Conservation (phyloP, 1,284 basidiomycete genomes). For the Ganoderma sp. region DNA sequence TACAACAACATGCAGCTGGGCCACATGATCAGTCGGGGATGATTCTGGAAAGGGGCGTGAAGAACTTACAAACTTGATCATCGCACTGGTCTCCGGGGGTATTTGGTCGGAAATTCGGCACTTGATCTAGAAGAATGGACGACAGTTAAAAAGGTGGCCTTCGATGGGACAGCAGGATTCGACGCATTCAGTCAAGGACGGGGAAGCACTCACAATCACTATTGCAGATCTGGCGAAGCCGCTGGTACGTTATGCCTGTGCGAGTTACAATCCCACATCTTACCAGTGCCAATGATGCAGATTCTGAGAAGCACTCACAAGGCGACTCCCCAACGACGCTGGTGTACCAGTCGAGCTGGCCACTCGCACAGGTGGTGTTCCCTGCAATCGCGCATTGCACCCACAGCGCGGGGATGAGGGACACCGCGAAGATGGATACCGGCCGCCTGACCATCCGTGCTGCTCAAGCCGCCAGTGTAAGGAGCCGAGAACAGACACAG, state of each 20-base stretch:
- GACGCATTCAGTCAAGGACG: neutral
- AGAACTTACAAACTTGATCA: conserved; percentile 19
- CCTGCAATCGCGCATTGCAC: conserved; percentile 13
- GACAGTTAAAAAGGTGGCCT: neutral
- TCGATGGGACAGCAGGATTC: neutral
- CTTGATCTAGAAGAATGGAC: conserved; percentile 11
- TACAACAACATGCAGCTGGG: conserved; percentile 25
- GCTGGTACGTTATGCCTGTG: conserved; percentile 23
- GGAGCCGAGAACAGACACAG: neutral
- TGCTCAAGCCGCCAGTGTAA: neutral
- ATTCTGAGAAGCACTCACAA: conserved; percentile 13
- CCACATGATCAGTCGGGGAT: no score
- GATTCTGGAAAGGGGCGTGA: no score
- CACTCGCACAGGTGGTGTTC: conserved; percentile 29
- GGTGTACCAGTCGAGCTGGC: conserved; percentile 31
- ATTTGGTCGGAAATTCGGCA: conserved; percentile 18
- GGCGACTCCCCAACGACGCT: conserved; percentile 30
- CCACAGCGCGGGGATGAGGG: conserved; percentile 5
- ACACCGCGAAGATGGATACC: neutral
- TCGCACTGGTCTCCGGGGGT: conserved; percentile 24
- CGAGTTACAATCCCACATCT: neutral
- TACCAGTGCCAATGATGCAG: neutral
- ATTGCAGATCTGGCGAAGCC: conserved; percentile 24
- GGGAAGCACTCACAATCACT: conserved; percentile 15
- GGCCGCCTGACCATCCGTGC: neutral